These are phyloP conservation scores for Colletotrichum lupini DNA, from an alignment of 2,329 filamentous ascomycete genomes.

Conservation along the genomic window DNA sequence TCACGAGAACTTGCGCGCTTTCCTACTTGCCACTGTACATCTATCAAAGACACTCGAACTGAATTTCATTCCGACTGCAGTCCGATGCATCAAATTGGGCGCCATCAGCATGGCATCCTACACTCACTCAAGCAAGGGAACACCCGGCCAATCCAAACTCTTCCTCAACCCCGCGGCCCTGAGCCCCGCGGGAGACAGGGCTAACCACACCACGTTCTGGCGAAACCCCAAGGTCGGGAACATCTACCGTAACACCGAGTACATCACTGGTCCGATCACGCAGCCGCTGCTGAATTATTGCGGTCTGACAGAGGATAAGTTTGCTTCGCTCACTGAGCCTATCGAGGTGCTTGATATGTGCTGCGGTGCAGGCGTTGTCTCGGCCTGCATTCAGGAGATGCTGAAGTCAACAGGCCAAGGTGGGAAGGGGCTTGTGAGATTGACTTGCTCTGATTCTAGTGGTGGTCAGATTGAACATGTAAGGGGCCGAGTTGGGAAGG, in stretches of 20 bases:
- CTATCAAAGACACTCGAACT: too few relatives aligned
- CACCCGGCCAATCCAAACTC: conserved; percentile 7
- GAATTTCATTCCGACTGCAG: too few relatives aligned
- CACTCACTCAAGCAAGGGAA: background rate
- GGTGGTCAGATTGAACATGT: conserved; percentile 4
- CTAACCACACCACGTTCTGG: conserved; percentile 15
- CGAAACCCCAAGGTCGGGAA: background rate
- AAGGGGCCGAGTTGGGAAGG: background rate
- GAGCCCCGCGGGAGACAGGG: background rate
- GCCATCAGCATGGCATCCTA: too few relatives aligned
- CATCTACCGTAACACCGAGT: conserved; percentile 16
- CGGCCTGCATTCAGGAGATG: background rate
- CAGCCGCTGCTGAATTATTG: conserved; percentile 7
- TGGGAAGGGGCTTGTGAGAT: background rate
- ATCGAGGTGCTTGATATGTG: conserved; percentile 21
- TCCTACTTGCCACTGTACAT: too few relatives aligned
- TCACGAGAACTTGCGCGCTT: too few relatives aligned
- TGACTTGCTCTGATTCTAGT: conserved; percentile 14
- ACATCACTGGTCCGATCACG: background rate
- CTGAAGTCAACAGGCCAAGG: background rate
- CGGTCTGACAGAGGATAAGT: background rate
- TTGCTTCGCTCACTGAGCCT: background rate
- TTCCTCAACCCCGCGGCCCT: conserved; percentile 4
- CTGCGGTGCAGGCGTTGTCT: conserved; percentile 13
- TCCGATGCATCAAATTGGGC: too few relatives aligned